Conservation (phyloP, 805 yeast species). For the Vanderwaltozyma polyspora region DNA sequence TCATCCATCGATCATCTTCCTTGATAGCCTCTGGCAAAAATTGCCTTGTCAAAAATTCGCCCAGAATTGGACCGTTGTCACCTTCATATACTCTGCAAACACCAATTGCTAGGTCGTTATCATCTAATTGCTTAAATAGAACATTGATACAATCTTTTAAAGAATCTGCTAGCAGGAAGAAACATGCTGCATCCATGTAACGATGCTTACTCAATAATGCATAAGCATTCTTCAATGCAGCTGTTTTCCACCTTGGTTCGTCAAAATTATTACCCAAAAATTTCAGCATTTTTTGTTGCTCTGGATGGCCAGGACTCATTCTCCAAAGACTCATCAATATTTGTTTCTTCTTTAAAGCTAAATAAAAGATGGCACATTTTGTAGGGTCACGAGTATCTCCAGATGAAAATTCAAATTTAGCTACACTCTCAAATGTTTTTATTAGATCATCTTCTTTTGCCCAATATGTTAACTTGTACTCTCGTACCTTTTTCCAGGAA, state of each 20-base stretch:
- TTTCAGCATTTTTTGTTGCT: constrained; percentile 69
- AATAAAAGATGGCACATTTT: constrained; percentile 57
- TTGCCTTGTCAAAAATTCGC: constrained; percentile 36
- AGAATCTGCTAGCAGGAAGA: constrained; percentile 70
- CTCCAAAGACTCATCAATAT: constrained; percentile 76
- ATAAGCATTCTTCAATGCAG: constrained; percentile 87
- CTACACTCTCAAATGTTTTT: constrained; percentile 53
- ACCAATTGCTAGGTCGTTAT: constrained; percentile 64
- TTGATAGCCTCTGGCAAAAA: constrained; percentile 47
- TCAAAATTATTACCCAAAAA: constrained; percentile 69
- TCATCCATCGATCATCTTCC: constrained; percentile 67
- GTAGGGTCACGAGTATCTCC: constrained; percentile 58
- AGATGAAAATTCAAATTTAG: constrained; percentile 56
- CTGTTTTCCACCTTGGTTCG: constrained; percentile 69
- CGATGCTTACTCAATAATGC: constrained; percentile 84
- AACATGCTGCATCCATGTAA: constrained; percentile 76
- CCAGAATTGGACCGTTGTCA: constrained; percentile 45
- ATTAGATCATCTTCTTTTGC: constrained; percentile 34
- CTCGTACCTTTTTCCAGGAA: constrained; percentile 50
- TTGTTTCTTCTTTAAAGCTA: constrained; percentile 70
- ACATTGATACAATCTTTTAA: constrained; percentile 71
- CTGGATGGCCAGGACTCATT: constrained; percentile 62
- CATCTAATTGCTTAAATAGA: constrained; percentile 52
- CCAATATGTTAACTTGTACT: constrained; percentile 69
- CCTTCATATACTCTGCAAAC: constrained; percentile 69